Base-by-base conservation (phyloP, 345 rosid genomes). In the Corchorus olitorius region DNA sequence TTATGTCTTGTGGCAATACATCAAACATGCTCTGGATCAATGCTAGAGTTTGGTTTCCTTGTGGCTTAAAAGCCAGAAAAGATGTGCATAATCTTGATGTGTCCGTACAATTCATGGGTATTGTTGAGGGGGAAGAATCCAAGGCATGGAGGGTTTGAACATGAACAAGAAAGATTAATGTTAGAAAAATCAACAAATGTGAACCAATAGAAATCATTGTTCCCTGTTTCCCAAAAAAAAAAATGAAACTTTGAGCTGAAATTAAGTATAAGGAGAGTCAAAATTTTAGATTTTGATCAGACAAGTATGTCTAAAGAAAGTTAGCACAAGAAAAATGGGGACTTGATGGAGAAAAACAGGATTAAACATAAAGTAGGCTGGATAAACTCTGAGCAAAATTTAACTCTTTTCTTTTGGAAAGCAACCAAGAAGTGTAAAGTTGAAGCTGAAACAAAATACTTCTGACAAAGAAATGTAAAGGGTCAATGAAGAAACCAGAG, bases 21-120 rank as follows among this genome's bases (percentile, higher is more conserved):
- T 95, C 99, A 76, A 95, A 95, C 99, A 95, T 95, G 90, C 97
- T 91, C 70, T 85, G 93, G 81, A 95, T 89, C 81, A 95, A 81
- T 4, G 82, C 20, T 54, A 90, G 78, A 16, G 93, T 86, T 81
- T 84, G 91, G 80, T 92, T 92, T 61, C 75, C 74, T 65, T 77
- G 84, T 39, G 94, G 92, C 83, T 88, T 83, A 82, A 90, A 91
- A n/a, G 98, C 97, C 72, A 95, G 75, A 85, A 90, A 95, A 16
- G 99, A 86, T 54, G 96, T 82, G 87, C 98, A 95, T 68, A 92
- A 79, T 68, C 98, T 89, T 9, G 89, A 73, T 0, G 99, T 82
- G 78, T 95, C 99, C 78, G 97, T 86, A 82, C 99, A 93, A 49
- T 82, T 87, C 96, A 93, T 90, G 82, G 97, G 88, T 20, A 83